phyloP scores from a whole-genome alignment of 1,284 basidiomycete species.

The Malassezia vespertilionis region DNA sequence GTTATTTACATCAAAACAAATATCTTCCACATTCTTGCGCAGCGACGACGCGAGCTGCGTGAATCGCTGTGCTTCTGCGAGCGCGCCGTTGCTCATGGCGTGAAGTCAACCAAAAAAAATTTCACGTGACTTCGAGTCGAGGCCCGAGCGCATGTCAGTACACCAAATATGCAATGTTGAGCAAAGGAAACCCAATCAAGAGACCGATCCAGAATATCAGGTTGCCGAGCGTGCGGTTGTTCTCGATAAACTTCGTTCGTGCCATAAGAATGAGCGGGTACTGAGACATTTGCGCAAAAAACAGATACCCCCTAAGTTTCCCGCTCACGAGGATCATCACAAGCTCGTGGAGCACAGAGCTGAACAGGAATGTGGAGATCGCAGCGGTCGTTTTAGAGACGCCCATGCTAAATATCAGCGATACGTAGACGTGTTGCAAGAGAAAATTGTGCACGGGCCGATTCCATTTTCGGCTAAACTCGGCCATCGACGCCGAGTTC shows the following conservation, averaged over 20 bases:
- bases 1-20: neutral
- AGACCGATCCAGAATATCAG: slow-evolving; percentile 83
- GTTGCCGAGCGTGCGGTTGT: slow-evolving; percentile 40
- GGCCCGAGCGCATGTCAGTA: slow-evolving; percentile 16
- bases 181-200: slow-evolving; percentile 72
- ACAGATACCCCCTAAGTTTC: slow-evolving; percentile 46
- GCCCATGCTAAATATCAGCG: slow-evolving; percentile 66
- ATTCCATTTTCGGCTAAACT: slow-evolving; percentile 55
- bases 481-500: slow-evolving; percentile 93
- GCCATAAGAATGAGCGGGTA: slow-evolving; percentile 78
- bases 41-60: neutral
- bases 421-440: slow-evolving; percentile 79
- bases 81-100: neutral
- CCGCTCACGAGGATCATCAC: slow-evolving; percentile 65
- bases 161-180: slow-evolving; percentile 64
- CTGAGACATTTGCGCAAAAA: slow-evolving; percentile 63
- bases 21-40: neutral
- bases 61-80: slow-evolving; percentile 1
- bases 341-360: slow-evolving; percentile 64
- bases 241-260: slow-evolving; percentile 21
- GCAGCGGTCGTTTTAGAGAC: slow-evolving; percentile 69
- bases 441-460: slow-evolving; percentile 72
- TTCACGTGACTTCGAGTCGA: slow-evolving; percentile 5
- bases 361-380: slow-evolving; percentile 70
- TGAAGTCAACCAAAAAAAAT: neutral